Evolutionary conservation across 2,329 filamentous ascomycete genomes (phyloP).

Genomic region (Sporothrix inflata): DNA sequence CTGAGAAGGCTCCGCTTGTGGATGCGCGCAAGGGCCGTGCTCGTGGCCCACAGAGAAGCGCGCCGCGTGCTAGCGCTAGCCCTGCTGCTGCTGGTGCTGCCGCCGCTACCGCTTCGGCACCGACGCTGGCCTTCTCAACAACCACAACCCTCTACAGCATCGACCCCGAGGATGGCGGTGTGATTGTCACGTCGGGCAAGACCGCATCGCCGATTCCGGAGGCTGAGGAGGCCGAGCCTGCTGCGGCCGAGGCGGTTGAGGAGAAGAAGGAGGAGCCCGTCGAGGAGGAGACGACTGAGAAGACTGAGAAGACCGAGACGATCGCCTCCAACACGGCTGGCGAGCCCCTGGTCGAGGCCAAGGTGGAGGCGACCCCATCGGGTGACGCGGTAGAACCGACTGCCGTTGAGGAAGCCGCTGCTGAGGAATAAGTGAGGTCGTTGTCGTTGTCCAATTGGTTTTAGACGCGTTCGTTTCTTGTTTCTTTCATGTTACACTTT

Average conservation of each 20-base stretch:
- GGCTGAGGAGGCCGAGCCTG: neutral
- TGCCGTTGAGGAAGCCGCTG: neutral
- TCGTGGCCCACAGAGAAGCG: constrained; percentile 72
- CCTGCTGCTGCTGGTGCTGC: constrained; percentile 42
- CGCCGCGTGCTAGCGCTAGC: constrained; percentile 41
- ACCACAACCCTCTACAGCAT: constrained; percentile 57
- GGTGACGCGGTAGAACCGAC: neutral
- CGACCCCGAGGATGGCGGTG: constrained; percentile 52
- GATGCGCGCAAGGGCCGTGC: constrained; percentile 92
- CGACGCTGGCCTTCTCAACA: constrained; percentile 50
- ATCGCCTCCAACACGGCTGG: constrained; percentile 15
- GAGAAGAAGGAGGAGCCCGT: neutral
- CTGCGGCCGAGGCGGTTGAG: constrained; percentile 27
- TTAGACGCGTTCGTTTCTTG: neutral
- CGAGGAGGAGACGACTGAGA: neutral
- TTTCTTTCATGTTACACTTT: neutral
- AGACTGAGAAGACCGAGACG: neutral
- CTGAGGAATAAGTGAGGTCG: neutral
- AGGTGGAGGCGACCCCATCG: neutral
- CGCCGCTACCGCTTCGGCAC: constrained; percentile 41
- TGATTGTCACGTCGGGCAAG: constrained; percentile 41
- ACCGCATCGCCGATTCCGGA: neutral
- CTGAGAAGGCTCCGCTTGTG: constrained; percentile 76
- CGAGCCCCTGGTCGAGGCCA: constrained; percentile 1
- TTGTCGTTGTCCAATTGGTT: neutral